phyloP scores from a whole-genome alignment of 106 monocot species.

The Dendrobium nobile region DNA sequence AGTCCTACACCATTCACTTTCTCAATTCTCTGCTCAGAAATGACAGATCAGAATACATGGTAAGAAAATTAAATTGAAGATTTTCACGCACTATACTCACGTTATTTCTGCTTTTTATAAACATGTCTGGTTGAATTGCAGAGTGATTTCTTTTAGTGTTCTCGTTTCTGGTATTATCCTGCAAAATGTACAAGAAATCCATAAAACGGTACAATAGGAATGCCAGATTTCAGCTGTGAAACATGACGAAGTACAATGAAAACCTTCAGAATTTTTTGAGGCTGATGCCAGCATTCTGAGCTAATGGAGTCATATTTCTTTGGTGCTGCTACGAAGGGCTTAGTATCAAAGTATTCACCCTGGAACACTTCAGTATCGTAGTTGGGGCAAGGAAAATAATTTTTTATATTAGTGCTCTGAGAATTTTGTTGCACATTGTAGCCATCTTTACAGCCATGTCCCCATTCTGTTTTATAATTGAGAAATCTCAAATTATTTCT shows the following conservation, averaged over 20 bases:
- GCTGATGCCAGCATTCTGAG: background rate
- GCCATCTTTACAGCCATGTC: background rate
- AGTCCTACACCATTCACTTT: background rate
- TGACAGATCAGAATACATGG: background rate
- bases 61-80: constrained; percentile 1
- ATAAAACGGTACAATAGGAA: background rate
- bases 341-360: background rate
- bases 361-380: background rate
- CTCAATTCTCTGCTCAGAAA: background rate
- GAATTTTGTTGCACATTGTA: background rate
- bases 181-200: background rate
- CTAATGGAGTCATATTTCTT: background rate
- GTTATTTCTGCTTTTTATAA: background rate
- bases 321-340: background rate
- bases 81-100: background rate
- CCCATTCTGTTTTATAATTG: background rate
- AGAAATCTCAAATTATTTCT: constrained; percentile 5
- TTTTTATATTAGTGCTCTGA: background rate
- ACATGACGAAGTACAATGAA: background rate
- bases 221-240: background rate
- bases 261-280: constrained; percentile 1
- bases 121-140: background rate
- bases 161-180: background rate
- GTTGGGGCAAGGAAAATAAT: background rate
- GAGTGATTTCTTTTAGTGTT: background rate